phyloP scores from a whole-genome alignment of 1,284 basidiomycete genomes.

The Volvariella surrecta region DNA sequence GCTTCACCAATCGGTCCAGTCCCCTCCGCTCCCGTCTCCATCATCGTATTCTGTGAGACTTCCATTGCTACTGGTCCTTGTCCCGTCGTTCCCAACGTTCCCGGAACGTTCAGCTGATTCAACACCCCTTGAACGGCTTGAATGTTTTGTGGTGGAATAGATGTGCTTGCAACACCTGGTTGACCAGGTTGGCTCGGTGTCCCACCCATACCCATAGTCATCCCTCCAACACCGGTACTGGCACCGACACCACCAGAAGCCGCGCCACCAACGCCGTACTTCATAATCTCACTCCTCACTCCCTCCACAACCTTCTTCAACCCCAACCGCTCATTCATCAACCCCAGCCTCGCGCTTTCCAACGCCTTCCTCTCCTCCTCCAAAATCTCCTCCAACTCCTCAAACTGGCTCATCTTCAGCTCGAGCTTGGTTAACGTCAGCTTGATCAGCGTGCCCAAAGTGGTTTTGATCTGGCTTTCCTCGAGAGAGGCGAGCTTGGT shows the following conservation, averaged over 20 bases:
- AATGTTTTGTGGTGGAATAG: too few relatives aligned
- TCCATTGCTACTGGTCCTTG: too few relatives aligned
- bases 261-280: constrained; percentile 25
- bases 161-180: too few relatives aligned
- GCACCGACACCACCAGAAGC: constrained; percentile 4
- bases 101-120: too few relatives aligned
- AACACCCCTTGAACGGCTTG: too few relatives aligned
- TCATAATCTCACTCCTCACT: constrained; percentile 53
- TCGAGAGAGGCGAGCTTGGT: constrained; percentile 78
- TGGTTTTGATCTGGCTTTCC: constrained; percentile 72
- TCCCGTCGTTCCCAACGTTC: too few relatives aligned
- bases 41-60: too few relatives aligned
- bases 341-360: constrained; percentile 61
- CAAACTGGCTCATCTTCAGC: constrained; percentile 88
- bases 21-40: too few relatives aligned
- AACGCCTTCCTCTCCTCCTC: constrained; percentile 77
- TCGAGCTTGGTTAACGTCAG: constrained; percentile 92
- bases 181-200: too few relatives aligned
- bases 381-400: constrained; percentile 82
- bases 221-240: too few relatives aligned
- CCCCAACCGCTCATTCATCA: constrained; percentile 58
- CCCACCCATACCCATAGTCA: too few relatives aligned
- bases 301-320: constrained; percentile 60
- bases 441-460: constrained; percentile 83
- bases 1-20: too few relatives aligned